A percentile compares a stretch with the other conserved stretches of the same genome.
Evolutionary conservation across 176 grass and related monocot species (phyloP).

Genomic region (Carex kokanica): DNA sequence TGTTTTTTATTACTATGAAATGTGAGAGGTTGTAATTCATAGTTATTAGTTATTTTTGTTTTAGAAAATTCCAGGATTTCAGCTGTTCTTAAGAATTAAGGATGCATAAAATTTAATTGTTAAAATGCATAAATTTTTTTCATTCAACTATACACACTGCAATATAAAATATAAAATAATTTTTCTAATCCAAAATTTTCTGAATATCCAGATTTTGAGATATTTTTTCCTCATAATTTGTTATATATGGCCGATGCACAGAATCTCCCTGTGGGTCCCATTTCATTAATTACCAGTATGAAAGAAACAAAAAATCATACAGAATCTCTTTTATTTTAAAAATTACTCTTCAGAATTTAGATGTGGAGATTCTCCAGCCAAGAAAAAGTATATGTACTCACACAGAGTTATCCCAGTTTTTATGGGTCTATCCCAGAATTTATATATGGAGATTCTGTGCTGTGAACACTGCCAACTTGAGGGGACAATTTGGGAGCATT

Average conservation of each 20-base stretch:
- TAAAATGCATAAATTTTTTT: background rate
- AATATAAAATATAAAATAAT: background rate
- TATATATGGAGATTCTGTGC: background rate
- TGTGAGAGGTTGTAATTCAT: background rate
- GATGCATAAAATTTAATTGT: background rate
- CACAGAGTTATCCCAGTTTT: background rate
- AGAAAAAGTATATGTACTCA: background rate
- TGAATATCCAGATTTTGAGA: background rate
- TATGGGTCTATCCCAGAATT: no score
- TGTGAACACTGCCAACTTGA: background rate
- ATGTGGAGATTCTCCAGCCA: constrained; percentile 15
- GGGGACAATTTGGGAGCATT: constrained; percentile 15
- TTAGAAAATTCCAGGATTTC: background rate
- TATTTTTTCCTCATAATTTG: background rate
- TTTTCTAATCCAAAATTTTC: background rate
- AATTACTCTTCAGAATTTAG: background rate
- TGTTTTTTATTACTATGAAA: background rate
- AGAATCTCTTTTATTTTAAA: background rate
- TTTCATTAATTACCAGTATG: background rate
- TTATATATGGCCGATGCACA: background rate
- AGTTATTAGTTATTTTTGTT: background rate
- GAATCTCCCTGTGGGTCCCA: background rate
- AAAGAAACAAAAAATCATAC: background rate
- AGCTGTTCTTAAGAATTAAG: background rate
- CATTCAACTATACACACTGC: background rate